Evolutionary conservation across 768 basidiomycete genomes (phyloP), one percentile per base, ranked within the genome.

Genomic region (Gloeopeniophorella convolvens): DNA sequence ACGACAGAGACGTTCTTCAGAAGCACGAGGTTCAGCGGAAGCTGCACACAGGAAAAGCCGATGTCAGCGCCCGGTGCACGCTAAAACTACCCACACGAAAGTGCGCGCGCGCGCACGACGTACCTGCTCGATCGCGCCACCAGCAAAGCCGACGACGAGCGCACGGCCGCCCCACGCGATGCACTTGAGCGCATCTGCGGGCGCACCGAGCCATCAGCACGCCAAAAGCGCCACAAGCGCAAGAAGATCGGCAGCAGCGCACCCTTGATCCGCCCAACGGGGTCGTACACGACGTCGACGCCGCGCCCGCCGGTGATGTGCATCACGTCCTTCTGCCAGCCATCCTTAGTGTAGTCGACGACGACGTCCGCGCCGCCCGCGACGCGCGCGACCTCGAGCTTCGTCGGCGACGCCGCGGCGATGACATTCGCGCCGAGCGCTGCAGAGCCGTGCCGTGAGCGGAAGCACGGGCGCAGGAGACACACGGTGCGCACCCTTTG

Each of bases 101-200:
- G n/a, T n/a, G n/a, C n/a, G n/a, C n/a, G n/a, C n/a, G n/a, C n/a
- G n/a, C n/a, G n/a, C n/a, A n/a, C n/a, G n/a, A 48, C 61, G 10
- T 42, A 86, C 84, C 73, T 89, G 86, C 65, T 92, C 90, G 45
- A 94, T 90, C 9, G 72, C 67, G 6, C 88, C 89, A 5, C 76
- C 88, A 1, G 86, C 89, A 66, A 93, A 98, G 6, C 95, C 95
- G 45, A 98, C 83, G 18, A 97, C 87, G 12, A 97, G 60, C 1
- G 87, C 83, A 9, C 94, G 78, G 1, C 94, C 92, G 65, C 93
- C 93, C 83, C 93, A 97, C 0, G 86, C 89, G 48, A 93, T 91
- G 63, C 91, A 94, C 64, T 94, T 97, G 46, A 96, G 64, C 43
- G 77, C 85, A 64, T 90, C 92, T 88, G 39, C 28, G 42, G 18